Conservation (phyloP, 768 basidiomycete species). For the Hydnum rufescens region DNA sequence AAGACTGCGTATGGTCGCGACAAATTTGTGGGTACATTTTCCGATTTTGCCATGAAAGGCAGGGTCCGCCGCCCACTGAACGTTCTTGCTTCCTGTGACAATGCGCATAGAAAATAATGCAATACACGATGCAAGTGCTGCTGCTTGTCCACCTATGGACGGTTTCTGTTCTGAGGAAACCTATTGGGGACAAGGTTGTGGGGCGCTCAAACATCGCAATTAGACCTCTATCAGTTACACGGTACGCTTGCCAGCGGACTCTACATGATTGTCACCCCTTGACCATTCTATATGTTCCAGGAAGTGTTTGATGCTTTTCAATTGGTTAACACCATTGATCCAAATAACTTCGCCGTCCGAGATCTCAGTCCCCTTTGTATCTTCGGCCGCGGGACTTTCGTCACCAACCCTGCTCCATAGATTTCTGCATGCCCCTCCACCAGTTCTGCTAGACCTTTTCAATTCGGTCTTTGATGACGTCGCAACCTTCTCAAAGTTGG, state of each 20-base stretch:
- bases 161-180: constrained; percentile 16
- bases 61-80: background rate
- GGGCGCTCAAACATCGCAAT: constrained; percentile 40
- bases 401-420: constrained; percentile 33
- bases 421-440: constrained; percentile 60
- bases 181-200: constrained; percentile 31
- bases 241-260: constrained; percentile 23
- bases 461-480: constrained; percentile 60
- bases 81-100: no score
- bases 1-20: constrained; percentile 63
- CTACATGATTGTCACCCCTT: constrained; percentile 2
- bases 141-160: constrained; percentile 36
- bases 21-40: constrained; percentile 47
- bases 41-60: no score
- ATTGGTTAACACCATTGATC: constrained; percentile 63
- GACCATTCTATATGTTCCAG: constrained; percentile 21
- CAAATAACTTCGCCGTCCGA: constrained; percentile 43
- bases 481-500: constrained; percentile 50
- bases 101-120: constrained; percentile 88
- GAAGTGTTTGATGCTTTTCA: constrained; percentile 64
- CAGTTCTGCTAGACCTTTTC: constrained; percentile 58
- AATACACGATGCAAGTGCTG: constrained; percentile 61
- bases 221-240: constrained; percentile 51
- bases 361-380: constrained; percentile 14
- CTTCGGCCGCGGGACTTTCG: constrained; percentile 25